These are phyloP conservation scores for Oryza meridionalis DNA, from an alignment of 176 grass and related monocot genomes.

Conservation along the genomic window DNA sequence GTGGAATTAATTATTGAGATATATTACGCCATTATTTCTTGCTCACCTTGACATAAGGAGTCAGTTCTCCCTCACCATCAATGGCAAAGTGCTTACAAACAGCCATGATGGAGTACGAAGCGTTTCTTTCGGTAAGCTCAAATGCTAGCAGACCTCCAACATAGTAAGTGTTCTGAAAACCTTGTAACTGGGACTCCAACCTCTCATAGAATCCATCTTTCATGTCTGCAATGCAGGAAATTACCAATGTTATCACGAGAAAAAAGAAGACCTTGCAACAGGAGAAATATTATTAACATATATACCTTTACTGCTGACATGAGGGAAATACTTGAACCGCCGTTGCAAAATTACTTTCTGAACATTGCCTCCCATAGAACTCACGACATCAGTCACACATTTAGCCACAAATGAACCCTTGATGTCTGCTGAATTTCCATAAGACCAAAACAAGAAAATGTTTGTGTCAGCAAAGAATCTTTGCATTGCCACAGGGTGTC, in stretches of 20 bases:
- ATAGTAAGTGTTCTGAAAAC: conserved; percentile 83
- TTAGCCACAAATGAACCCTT: conserved; percentile 56
- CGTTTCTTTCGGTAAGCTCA: conserved; percentile 76
- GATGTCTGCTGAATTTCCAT: conserved; percentile 71
- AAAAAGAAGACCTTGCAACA: conserved; percentile 22
- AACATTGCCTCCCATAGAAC: conserved; percentile 57
- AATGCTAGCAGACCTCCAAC: conserved; percentile 76
- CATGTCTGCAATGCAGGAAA: conserved; percentile 64
- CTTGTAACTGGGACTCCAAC: conserved; percentile 70
- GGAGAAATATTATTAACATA: conserved; percentile 11
- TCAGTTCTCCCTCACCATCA: conserved; percentile 39
- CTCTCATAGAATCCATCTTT: conserved; percentile 67
- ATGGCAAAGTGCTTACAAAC: conserved; percentile 67
- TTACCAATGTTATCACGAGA: conserved; percentile 19
- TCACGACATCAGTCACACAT: conserved; percentile 56
- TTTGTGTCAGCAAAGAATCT: conserved; percentile 68
- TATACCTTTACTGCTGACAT: conserved; percentile 68
- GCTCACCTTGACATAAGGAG: conserved; percentile 76
- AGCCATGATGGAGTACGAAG: conserved; percentile 59
- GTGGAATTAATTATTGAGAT: background rate
- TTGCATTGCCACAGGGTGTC: conserved; percentile 76
- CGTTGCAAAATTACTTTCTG: conserved; percentile 70
- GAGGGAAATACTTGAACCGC: conserved; percentile 76
- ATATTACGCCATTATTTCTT: conserved; percentile 4
- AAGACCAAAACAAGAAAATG: conserved; percentile 83